Conservation (phyloP, 768 basidiomycete genomes). For the Suillus brevipes region DNA sequence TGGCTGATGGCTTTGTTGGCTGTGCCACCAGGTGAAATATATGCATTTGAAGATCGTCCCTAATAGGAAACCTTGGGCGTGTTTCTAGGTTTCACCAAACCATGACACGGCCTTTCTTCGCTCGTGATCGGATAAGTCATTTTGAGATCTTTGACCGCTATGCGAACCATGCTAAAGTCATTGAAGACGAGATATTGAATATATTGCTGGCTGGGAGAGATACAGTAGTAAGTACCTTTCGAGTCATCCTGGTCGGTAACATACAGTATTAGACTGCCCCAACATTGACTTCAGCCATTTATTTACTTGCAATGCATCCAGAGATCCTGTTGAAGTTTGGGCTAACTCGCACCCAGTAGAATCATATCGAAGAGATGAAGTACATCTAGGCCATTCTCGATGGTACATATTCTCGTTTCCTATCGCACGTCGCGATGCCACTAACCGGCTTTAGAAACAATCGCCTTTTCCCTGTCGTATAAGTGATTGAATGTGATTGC, state of each 20-base stretch:
- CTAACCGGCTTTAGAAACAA: constrained; percentile 24
- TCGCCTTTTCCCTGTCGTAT: constrained; percentile 36
- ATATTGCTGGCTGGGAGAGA: constrained; percentile 47
- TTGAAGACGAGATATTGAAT: constrained; percentile 44
- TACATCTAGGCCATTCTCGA: constrained; percentile 44
- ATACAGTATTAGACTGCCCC: constrained; percentile 39
- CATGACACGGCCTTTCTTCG: constrained; percentile 74
- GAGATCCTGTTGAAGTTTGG: constrained; percentile 39
- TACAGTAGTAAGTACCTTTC: constrained; percentile 27
- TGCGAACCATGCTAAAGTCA: constrained; percentile 40
- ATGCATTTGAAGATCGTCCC: neutral
- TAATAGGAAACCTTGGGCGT: neutral
- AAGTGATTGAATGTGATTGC: constrained; percentile 5
- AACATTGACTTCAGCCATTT: constrained; percentile 44
- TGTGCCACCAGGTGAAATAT: constrained; percentile 51
- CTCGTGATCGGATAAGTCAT: constrained; percentile 56
- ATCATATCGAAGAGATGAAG: constrained; percentile 44
- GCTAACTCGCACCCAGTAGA: constrained; percentile 32
- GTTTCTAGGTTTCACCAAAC: constrained; percentile 54
- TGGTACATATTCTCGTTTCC: constrained; percentile 23
- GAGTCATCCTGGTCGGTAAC: neutral
- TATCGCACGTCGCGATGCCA: neutral
- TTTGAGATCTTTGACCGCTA: constrained; percentile 64
- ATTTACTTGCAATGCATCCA: constrained; percentile 50
- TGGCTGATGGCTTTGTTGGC: constrained; percentile 6